A percentile compares a stretch with the other conserved stretches of the same genome.
Conservation (phyloP, 257 asterid species). For the Plantago ovata region DNA sequence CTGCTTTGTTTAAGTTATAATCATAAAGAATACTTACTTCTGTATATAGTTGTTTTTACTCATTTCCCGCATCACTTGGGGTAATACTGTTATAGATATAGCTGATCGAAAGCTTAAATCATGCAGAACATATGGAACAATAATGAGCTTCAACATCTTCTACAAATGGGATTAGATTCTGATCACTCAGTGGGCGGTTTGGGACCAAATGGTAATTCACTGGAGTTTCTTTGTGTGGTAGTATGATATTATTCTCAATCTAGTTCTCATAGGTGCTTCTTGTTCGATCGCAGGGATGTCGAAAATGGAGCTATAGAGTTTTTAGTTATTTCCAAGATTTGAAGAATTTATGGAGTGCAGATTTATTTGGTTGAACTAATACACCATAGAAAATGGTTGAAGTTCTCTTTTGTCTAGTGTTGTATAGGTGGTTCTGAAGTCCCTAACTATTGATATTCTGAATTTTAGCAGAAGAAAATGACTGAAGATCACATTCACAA, state of each 20-base stretch:
- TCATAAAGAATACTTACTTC: background rate
- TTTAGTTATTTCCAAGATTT: conserved; percentile 18
- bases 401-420: conserved; percentile 24
- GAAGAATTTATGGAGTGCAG: conserved; percentile 30
- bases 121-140: conserved; percentile 60
- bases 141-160: conserved; percentile 56
- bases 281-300: conserved; percentile 38
- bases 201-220: conserved; percentile 57
- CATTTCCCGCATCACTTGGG: too few species aligned
- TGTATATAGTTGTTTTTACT: too few species aligned
- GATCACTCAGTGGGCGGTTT: conserved; percentile 41
- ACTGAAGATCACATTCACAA: conserved; percentile 15
- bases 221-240: background rate
- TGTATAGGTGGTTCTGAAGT: conserved; percentile 54
- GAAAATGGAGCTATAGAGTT: conserved; percentile 46
- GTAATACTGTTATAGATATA: too few species aligned
- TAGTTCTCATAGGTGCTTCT: background rate
- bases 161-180: conserved; percentile 69
- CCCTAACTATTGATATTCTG: conserved; percentile 69
- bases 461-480: conserved; percentile 76
- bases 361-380: conserved; percentile 28
- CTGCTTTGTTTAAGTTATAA: background rate
- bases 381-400: conserved; percentile 26
- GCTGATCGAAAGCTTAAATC: too few species aligned
- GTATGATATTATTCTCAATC: background rate